A percentile compares a stretch with the other conserved stretches of the same genome.
These are phyloP conservation scores for Dioscorea zingiberensis DNA, from an alignment of 106 monocot genomes.

Conservation along the genomic window DNA sequence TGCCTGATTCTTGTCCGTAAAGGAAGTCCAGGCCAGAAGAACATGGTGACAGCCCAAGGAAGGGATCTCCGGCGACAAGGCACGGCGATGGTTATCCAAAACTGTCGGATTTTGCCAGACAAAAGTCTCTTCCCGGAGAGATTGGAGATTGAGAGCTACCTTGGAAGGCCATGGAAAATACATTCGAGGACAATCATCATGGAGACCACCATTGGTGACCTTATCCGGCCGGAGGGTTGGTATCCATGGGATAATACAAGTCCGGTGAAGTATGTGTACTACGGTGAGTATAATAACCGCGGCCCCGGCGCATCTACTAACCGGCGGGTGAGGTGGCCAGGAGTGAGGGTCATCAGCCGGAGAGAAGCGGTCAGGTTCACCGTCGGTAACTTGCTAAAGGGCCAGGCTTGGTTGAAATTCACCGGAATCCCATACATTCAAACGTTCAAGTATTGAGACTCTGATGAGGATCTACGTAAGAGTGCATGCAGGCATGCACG, in stretches of 20 bases:
- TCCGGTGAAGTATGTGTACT: constrained; percentile 20
- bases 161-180: constrained; percentile 43
- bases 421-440: constrained; percentile 9
- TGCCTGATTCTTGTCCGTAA: constrained; percentile 34
- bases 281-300: constrained; percentile 42
- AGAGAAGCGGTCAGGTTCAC: constrained; percentile 20
- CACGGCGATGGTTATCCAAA: constrained; percentile 36
- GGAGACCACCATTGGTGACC: constrained; percentile 37
- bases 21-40: constrained; percentile 29
- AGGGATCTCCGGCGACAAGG: constrained; percentile 5
- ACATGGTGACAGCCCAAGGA: constrained; percentile 38
- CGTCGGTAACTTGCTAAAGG: constrained; percentile 3
- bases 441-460: constrained; percentile 14
- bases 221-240: constrained; percentile 39
- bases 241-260: constrained; percentile 19
- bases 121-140: constrained; percentile 20
- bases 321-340: constrained; percentile 30
- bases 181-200: constrained; percentile 29
- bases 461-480: not conserved
- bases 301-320: constrained; percentile 30
- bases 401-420: constrained; percentile 19
- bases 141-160: constrained; percentile 33
- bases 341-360: constrained; percentile 21
- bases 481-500: constrained; percentile 10
- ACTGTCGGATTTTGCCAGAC: constrained; percentile 40